Evolutionary conservation across 2,329 filamentous ascomycete species (phyloP).

Genomic region (Aspergillus tanneri): DNA sequence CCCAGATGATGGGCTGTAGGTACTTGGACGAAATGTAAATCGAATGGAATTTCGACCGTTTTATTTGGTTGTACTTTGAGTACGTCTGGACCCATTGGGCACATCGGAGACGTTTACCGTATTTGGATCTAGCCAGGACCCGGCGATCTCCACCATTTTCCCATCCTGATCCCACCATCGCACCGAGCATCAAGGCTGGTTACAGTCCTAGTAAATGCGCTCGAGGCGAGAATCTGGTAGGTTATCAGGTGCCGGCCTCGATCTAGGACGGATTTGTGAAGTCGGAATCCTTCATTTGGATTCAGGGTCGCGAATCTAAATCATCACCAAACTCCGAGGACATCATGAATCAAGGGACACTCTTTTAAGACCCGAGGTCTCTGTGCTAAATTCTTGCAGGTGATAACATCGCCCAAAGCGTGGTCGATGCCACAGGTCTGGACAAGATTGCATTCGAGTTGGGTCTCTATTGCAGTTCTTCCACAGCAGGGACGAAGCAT

Average conservation of each 20-base stretch:
- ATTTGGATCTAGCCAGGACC: neutral
- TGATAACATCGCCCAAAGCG: conserved; percentile 13
- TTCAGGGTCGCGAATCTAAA: neutral
- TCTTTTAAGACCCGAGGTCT: neutral
- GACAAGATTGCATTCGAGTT: conserved; percentile 10
- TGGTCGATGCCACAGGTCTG: conserved; percentile 8
- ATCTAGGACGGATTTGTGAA: neutral
- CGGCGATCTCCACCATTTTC: neutral
- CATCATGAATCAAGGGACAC: conserved; percentile 6
- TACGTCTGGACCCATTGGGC: too few species aligned
- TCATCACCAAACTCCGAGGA: neutral
- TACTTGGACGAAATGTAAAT: too few species aligned
- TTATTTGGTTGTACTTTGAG: too few species aligned
- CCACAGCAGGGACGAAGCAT: conserved; percentile 2
- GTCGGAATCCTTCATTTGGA: neutral
- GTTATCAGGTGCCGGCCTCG: neutral
- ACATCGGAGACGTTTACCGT: neutral
- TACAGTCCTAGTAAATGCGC: neutral
- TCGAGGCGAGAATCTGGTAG: conserved; percentile 7
- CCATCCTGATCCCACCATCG: neutral
- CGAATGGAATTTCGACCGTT: too few species aligned
- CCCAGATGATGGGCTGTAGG: conserved; percentile 36
- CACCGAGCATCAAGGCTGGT: too few species aligned
- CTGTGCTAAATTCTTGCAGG: conserved; percentile 1
- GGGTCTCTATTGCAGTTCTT: conserved; percentile 4